Conservation (phyloP, 2,329 filamentous ascomycete genomes). For the Cordyceps pruinosa region DNA sequence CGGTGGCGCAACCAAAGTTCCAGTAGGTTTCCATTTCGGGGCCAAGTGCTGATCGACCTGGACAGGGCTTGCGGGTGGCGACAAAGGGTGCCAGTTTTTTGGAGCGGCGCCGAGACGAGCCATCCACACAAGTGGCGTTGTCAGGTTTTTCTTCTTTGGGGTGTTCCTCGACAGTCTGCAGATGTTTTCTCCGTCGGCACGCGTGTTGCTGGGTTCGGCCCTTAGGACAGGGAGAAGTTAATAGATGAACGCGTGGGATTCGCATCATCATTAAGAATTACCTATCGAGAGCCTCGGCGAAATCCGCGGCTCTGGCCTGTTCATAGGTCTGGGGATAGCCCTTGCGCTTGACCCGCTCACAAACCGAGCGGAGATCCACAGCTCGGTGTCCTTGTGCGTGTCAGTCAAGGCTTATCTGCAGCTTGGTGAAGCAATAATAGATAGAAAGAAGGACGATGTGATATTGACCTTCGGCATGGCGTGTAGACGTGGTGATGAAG, state of each 20-base stretch:
- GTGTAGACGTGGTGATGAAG: neutral
- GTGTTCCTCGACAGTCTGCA: too few relatives aligned
- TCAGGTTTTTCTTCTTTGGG: neutral
- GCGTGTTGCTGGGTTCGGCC: too few relatives aligned
- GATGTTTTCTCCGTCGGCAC: too few relatives aligned
- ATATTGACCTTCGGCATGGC: neutral
- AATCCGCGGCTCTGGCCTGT: too few relatives aligned
- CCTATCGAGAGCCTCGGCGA: neutral
- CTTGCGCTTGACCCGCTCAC: slow-evolving; percentile 2
- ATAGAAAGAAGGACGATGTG: neutral
- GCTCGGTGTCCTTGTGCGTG: neutral
- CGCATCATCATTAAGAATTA: neutral
- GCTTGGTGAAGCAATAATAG: neutral
- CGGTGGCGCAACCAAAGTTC: slow-evolving; percentile 6
- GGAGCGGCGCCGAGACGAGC: neutral
- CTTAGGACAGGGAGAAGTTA: neutral
- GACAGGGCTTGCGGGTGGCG: slow-evolving; percentile 9
- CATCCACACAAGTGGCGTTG: slow-evolving; percentile 1
- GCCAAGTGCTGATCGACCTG: slow-evolving; percentile 10
- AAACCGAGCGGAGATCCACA: slow-evolving; percentile 1
- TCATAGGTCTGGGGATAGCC: neutral
- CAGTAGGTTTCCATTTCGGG: slow-evolving; percentile 6
- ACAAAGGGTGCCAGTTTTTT: slow-evolving; percentile 7
- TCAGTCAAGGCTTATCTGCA: slow-evolving; percentile 3
- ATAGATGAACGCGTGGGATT: neutral